phyloP scores from a whole-genome alignment of 176 grass and related monocot genomes.

The Triticum urartu region DNA sequence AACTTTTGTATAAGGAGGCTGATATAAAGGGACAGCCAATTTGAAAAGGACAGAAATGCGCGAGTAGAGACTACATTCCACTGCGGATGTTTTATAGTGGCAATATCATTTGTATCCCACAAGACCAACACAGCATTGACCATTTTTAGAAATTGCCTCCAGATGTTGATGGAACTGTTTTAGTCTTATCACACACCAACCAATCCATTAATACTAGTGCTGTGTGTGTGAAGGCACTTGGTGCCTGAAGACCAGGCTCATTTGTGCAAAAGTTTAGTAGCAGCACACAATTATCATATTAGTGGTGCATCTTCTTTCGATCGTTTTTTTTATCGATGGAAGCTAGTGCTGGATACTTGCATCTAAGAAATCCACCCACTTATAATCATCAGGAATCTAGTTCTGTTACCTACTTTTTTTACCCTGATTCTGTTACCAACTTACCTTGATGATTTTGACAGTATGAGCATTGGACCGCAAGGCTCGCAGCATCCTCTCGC shows the following conservation, averaged over 20 bases:
- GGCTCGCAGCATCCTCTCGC: conserved; percentile 75
- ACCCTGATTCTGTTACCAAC: background rate
- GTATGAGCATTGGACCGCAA: conserved; percentile 84
- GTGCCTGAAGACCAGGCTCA: background rate
- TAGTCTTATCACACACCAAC: background rate
- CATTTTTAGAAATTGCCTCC: background rate
- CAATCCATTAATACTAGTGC: background rate
- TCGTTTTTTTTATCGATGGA: background rate
- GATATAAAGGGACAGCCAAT: conserved; percentile 42
- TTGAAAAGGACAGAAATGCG: conserved; percentile 29
- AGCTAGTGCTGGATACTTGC: background rate
- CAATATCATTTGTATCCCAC: conserved; percentile 36
- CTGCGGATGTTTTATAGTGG: conserved; percentile 32
- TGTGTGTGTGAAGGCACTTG: conserved; percentile 7
- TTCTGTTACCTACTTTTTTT: background rate
- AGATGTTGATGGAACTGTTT: background rate
- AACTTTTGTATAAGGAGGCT: background rate
- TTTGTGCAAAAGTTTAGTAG: background rate
- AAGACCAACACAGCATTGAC: conserved; percentile 28
- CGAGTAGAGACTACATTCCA: conserved; percentile 17
- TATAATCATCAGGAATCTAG: background rate
- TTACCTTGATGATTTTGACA: conserved; percentile 93
- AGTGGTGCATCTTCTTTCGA: background rate
- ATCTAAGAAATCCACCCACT: background rate
- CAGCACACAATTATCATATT: background rate